Evolutionary conservation across 495 filamentous ascomycete genomes (phyloP), one percentile per base, ranked within the genome.

Genomic region (Amphirosellinia nigrospora): DNA sequence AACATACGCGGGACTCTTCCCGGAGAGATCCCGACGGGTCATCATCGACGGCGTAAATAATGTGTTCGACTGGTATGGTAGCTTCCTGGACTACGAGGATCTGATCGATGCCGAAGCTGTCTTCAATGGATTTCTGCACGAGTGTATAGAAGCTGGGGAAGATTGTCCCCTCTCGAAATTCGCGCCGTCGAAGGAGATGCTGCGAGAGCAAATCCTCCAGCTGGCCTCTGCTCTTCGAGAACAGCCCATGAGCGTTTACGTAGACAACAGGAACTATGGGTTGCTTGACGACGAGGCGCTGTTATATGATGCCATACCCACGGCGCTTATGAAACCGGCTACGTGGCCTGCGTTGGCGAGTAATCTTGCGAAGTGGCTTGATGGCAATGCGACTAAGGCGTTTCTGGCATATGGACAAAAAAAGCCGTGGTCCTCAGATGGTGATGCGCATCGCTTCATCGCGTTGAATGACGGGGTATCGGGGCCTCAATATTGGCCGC

Each of bases 1-100:
- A 73, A 92, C 78, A 26, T 86, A 83, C 50, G 82, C 83, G 1
- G 75, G 75, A 0, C 71, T 86, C 67, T 84, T 81, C 59, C 82
- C 81, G 2, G 79, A 83, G 23, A 73, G 82, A 5, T 75, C 80
- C 0, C 75, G 73, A 32, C 75, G 83, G 23, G 73, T 84, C 53
- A 76, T 82, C 52, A 78, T 85, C 53, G 83, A 85, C 68, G 82
- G 83, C 26, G 80, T 84, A 0, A 79, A 75, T 9, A 81, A 83
- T 61, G 74, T 79, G 70, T 80, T 77, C 38, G 46, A 74, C n/a
- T 81, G 80, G 80, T 85, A 84, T 64, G 69, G 73, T 13, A 53
- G 48, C 15, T 38, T 61, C 21, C 48, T 78, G 11, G 75, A 77
- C 21, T 36, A 10, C 1, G 80, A 83, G 62, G 70, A 71, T 10